Evolutionary conservation across 257 asterid genomes (phyloP).

Genomic region (Misopates orontium): DNA sequence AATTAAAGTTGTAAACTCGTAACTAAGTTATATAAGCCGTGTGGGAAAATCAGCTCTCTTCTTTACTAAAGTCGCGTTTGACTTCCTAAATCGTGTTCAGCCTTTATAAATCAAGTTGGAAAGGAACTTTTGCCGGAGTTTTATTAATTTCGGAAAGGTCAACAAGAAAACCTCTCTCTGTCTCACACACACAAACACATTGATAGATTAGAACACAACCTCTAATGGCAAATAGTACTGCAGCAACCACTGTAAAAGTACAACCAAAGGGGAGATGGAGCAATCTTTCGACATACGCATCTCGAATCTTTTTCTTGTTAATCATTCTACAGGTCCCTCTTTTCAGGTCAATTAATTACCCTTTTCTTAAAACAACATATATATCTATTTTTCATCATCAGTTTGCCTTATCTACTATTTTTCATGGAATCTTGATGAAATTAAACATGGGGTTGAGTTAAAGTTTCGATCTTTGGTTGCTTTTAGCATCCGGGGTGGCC

Average conservation of each 20-base stretch:
- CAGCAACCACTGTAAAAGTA: slow-evolving; percentile 7
- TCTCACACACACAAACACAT: not conserved
- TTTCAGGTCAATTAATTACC: slow-evolving; percentile 60
- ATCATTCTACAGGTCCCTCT: slow-evolving; percentile 87
- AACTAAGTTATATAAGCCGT: too few species aligned
- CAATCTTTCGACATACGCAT: slow-evolving; percentile 63
- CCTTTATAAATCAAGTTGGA: too few species aligned
- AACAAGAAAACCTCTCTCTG: slow-evolving; percentile 3
- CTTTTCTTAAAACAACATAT: not conserved
- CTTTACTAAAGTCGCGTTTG: too few species aligned
- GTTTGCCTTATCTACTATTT: not conserved
- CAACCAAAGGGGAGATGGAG: slow-evolving; percentile 60
- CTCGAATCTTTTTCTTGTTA: slow-evolving; percentile 58
- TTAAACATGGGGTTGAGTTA: not conserved
- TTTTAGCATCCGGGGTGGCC: too few species aligned
- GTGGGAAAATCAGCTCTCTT: too few species aligned
- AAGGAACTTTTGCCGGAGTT: too few species aligned
- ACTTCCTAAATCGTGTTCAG: too few species aligned
- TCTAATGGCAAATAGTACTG: slow-evolving; percentile 37
- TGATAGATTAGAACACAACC: slow-evolving; percentile 12
- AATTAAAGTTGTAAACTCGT: too few species aligned
- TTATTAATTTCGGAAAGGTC: too few species aligned
- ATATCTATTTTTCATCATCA: slow-evolving; percentile 7
- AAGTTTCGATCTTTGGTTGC: slow-evolving; percentile 2
- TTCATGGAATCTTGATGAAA: not conserved